Percentiles rank a stretch among this genome's conserved stretches.
These are phyloP conservation scores for Setaria viridis DNA, from an alignment of 202 grass and related monocot species.

Conservation along the genomic window DNA sequence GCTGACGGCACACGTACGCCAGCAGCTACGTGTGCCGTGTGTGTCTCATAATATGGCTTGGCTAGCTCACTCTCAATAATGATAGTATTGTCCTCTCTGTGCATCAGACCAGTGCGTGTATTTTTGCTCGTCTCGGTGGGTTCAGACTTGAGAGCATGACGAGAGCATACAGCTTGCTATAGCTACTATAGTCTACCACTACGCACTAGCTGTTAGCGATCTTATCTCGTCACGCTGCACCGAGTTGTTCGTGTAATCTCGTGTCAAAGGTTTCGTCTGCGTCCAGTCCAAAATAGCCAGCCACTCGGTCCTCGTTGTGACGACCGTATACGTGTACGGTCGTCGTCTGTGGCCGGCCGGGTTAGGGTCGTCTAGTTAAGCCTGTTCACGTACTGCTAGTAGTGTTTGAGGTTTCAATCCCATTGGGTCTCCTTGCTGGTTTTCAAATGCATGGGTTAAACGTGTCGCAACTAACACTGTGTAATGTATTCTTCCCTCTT, in stretches of 20 bases:
- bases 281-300: neutral
- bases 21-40: neutral
- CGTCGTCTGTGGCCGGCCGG: neutral
- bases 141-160: neutral
- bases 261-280: neutral
- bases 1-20: neutral
- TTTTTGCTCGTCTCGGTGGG: neutral
- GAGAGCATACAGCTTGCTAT: neutral
- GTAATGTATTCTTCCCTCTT: neutral
- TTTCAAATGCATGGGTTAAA: neutral
- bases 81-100: neutral
- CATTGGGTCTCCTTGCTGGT: neutral
- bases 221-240: neutral
- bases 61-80: conserved; percentile 24
- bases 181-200: neutral
- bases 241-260: neutral
- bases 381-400: neutral
- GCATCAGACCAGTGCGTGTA: neutral
- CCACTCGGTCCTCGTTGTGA: neutral
- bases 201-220: neutral
- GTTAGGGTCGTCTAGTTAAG: neutral
- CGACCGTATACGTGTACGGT: neutral
- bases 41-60: neutral
- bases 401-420: too few species aligned
- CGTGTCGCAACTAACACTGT: neutral